Evolutionary conservation across 1,284 basidiomycete species (phyloP).

Genomic region (Ganoderma meredithae): DNA sequence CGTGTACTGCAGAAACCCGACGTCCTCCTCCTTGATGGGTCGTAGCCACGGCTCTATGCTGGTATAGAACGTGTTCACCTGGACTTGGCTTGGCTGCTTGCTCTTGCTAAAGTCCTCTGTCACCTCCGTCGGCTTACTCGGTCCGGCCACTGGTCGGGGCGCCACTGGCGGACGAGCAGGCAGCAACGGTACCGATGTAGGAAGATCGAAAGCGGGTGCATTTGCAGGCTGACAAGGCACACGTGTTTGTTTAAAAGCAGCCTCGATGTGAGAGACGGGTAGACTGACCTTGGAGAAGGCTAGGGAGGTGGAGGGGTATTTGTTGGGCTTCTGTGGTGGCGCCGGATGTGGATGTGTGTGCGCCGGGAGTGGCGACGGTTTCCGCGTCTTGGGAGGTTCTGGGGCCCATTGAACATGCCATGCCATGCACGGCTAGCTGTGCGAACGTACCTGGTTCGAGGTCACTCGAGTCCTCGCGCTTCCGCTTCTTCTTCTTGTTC

Average conservation of each 20-base stretch:
- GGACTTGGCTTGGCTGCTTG: conserved; percentile 75
- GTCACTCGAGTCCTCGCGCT: conserved; percentile 82
- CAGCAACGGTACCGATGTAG: conserved; percentile 58
- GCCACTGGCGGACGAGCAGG: conserved; percentile 72
- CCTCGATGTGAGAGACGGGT: no score
- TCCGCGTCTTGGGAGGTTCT: conserved; percentile 62
- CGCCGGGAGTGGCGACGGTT: conserved; percentile 57
- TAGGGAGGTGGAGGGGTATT: conserved; percentile 54
- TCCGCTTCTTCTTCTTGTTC: conserved; percentile 85
- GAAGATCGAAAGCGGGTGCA: conserved; percentile 67
- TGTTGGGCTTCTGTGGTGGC: conserved; percentile 57
- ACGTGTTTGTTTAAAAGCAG: conserved; percentile 6
- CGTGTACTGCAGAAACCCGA: conserved; percentile 89
- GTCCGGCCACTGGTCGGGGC: conserved; percentile 75
- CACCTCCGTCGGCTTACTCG: conserved; percentile 83
- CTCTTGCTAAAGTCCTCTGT: conserved; percentile 86
- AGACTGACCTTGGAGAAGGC: conserved; percentile 61
- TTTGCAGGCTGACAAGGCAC: conserved; percentile 43
- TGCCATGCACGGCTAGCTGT: background rate
- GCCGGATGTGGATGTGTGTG: conserved; percentile 46
- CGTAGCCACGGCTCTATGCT: conserved; percentile 89
- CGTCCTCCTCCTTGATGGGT: conserved; percentile 87
- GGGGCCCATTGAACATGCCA: background rate
- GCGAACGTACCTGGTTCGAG: conserved; percentile 57
- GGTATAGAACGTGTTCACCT: conserved; percentile 79